Conservation (phyloP, 306 rosid species). For the Corylus avellana region DNA sequence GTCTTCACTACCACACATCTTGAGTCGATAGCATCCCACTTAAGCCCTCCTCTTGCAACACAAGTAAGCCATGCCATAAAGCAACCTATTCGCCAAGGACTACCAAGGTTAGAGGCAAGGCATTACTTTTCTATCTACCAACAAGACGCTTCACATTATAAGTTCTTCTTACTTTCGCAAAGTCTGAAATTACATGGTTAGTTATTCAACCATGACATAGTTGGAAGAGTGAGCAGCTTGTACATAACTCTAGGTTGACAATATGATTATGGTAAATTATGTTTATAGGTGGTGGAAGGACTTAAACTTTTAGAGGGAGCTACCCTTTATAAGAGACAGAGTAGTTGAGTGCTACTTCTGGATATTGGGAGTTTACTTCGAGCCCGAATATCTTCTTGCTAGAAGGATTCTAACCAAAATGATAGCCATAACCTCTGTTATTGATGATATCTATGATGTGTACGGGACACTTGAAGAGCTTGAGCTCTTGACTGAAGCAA, state of each 20-base stretch:
- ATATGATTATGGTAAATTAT: not conserved
- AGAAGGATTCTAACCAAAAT: conserved; percentile 34
- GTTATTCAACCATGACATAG: not conserved
- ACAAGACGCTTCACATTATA: conserved; percentile 3
- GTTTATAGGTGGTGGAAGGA: conserved; percentile 48
- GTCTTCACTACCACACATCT: not conserved
- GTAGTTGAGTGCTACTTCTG: too few relatives aligned
- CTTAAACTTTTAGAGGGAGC: conserved; percentile 19
- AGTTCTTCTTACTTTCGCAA: conserved; percentile 24
- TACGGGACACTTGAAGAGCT: too few relatives aligned
- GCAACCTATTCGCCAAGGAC: conserved; percentile 19
- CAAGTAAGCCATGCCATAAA: conserved; percentile 32
- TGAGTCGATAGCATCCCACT: not conserved
- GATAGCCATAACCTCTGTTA: not conserved
- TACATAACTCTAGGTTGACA: not conserved
- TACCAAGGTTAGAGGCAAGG: conserved; percentile 21
- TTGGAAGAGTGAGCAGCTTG: too few relatives aligned
- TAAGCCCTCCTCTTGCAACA: conserved; percentile 21
- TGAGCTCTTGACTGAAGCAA: too few relatives aligned
- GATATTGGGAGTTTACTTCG: too few relatives aligned
- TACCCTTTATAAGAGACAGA: conserved; percentile 22
- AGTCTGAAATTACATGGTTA: not conserved
- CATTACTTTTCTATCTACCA: conserved; percentile 19
- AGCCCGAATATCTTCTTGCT: not conserved
- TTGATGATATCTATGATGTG: conserved; percentile 50